Percentiles rank a stretch among this genome's conserved stretches.
phyloP scores from a whole-genome alignment of 306 rosid genomes.

The Medicago ruthenica region DNA sequence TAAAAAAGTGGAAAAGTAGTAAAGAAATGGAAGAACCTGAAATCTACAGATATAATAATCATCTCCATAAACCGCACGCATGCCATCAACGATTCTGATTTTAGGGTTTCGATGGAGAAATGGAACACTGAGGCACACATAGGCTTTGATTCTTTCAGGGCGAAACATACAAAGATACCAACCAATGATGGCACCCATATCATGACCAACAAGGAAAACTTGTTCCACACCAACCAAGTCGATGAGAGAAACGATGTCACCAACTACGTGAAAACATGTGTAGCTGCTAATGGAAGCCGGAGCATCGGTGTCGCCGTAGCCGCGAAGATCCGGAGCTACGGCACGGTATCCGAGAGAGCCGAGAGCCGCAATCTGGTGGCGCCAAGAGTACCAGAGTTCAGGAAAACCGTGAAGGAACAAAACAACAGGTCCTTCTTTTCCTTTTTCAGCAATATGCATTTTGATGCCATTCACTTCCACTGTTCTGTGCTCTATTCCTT shows the following conservation, averaged over 20 bases:
- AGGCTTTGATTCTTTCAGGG: constrained; percentile 44
- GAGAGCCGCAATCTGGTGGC: constrained; percentile 45
- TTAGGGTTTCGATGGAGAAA: constrained; percentile 32
- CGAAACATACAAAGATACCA: constrained; percentile 55
- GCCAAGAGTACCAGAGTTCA: constrained; percentile 57
- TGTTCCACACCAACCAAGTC: constrained; percentile 37
- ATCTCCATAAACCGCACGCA: constrained; percentile 44
- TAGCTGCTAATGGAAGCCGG: constrained; percentile 20
- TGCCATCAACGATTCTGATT: neutral
- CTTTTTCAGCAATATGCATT: constrained; percentile 43
- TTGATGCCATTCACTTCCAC: constrained; percentile 42
- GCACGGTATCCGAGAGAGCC: constrained; percentile 43
- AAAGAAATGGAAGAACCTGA: constrained; percentile 37
- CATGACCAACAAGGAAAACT: constrained; percentile 52
- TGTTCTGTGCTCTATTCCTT: neutral
- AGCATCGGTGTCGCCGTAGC: constrained; percentile 50
- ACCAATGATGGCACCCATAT: constrained; percentile 51
- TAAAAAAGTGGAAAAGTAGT: neutral
- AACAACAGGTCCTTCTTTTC: constrained; percentile 30
- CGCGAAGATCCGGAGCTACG: constrained; percentile 45
- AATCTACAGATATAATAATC: constrained; percentile 53
- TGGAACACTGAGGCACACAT: constrained; percentile 51
- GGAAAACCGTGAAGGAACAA: constrained; percentile 53
- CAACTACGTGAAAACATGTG: constrained; percentile 42
- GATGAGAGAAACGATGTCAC: constrained; percentile 41